Evolutionary conservation across 2,329 filamentous ascomycete genomes (phyloP), one percentile per base, ranked within the genome.

Genomic region (Fusarium sp.): DNA sequence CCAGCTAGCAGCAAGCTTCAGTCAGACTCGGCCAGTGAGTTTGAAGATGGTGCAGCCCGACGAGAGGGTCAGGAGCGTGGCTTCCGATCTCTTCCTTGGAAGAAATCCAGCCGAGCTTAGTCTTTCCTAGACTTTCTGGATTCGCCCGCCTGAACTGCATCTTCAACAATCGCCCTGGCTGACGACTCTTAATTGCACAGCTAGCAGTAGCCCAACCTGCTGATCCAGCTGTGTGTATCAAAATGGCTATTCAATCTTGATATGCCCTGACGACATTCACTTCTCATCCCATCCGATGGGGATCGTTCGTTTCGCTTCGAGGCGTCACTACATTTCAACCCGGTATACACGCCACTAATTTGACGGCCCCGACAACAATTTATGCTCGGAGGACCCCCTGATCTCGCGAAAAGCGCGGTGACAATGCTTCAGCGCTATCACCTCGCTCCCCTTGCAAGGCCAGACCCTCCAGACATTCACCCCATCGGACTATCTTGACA

Each of bases 41-140:
- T 87, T 69, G 82, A 88, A 70, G 89, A 91, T 75, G 89, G 88
- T 10, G 89, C 89, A 14, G 89, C 89, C 3, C 83, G 85, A 35
- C 84, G 89, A 15, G 89, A 91, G 78, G 77, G 78, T 17, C 80
- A 85, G 60, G 85, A 91, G 79, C 86, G 89, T 27, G 89, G 89
- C n/a, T 87, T 90, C 63, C 80, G 83, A 41, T 82, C 83, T 53
- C 78, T 80, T 54, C 75, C 80, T 63, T 80, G 79, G 77, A 78
- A 75, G 60, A 80, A 75, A 71, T 75, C 60, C 45, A 61, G 63
- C 20, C 81, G 80, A n/a, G 35, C 52, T 17, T 75, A 70, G 62
- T 41, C 32, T 59, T 60, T 56, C 75, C 8, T 30, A 17, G 50
- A n/a, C 42, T 45, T 18, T n/a, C 20, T 23, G 12, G 42, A 55